Conservation (phyloP, 2,329 filamentous ascomycete species). For the Grosmannia penicillata region DNA sequence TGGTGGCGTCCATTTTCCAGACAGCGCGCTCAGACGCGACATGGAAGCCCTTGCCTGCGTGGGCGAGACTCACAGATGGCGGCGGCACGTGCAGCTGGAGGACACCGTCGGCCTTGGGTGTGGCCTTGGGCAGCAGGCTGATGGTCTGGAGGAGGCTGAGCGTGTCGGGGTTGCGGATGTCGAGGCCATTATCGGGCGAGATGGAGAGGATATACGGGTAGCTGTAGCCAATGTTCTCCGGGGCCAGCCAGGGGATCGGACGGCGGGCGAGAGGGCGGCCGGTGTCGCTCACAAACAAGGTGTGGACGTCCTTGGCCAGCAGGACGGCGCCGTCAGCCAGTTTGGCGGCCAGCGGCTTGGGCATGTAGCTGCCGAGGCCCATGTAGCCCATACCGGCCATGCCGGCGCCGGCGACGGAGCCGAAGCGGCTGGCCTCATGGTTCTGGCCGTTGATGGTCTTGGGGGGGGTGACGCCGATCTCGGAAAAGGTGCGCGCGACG, state of each 20-base stretch:
- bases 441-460: slow-evolving; percentile 71
- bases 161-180: slow-evolving; percentile 86
- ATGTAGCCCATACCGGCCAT: slow-evolving; percentile 91
- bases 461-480: slow-evolving; percentile 51
- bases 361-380: slow-evolving; percentile 81
- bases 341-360: slow-evolving; percentile 74
- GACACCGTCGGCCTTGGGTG: not conserved
- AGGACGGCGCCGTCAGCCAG: slow-evolving; percentile 73
- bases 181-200: slow-evolving; percentile 67
- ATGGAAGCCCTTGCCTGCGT: slow-evolving; percentile 90
- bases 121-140: slow-evolving; percentile 59
- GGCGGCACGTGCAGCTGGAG: slow-evolving; percentile 75
- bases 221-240: slow-evolving; percentile 86
- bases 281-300: slow-evolving; percentile 73
- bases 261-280: slow-evolving; percentile 64
- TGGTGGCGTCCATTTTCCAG: slow-evolving; percentile 90
- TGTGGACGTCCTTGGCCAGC: slow-evolving; percentile 96
- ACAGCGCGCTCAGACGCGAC: slow-evolving; percentile 82
- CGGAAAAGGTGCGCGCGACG: slow-evolving; percentile 54
- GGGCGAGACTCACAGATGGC: slow-evolving; percentile 83
- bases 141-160: slow-evolving; percentile 81
- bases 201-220: slow-evolving; percentile 76
- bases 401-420: slow-evolving; percentile 61
- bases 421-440: slow-evolving; percentile 61
- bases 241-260: slow-evolving; percentile 89